phyloP scores from a whole-genome alignment of 192 early-diverging fungal species.

The Backusella australiensis region DNA sequence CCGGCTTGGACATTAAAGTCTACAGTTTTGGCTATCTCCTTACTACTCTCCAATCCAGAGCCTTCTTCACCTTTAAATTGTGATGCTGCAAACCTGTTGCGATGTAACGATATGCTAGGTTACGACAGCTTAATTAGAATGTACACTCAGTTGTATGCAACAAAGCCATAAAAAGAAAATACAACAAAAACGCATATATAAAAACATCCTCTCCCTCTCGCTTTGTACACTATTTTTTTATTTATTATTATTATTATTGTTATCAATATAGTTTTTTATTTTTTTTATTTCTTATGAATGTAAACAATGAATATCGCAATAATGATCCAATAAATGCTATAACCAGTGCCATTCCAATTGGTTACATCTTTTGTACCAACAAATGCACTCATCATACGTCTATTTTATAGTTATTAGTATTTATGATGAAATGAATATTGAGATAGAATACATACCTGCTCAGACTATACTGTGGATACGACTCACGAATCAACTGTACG shows the following conservation, averaged over 20 bases:
- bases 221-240: background rate
- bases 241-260: background rate
- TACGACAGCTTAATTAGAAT: constrained; percentile 86
- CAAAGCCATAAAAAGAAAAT: background rate
- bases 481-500: background rate
- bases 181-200: background rate
- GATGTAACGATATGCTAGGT: constrained; percentile 82
- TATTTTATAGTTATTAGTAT: background rate
- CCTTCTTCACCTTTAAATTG: constrained; percentile 91
- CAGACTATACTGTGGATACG: background rate
- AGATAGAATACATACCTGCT: background rate
- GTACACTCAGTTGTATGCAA: constrained; percentile 78
- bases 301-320: background rate
- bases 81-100: constrained; percentile 91
- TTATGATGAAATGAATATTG: background rate
- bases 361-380: background rate
- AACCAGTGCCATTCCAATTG: background rate
- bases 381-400: background rate
- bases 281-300: background rate
- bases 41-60: constrained; percentile 84
- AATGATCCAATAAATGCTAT: constrained; percentile 8
- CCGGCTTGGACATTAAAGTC: constrained; percentile 94
- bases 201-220: background rate
- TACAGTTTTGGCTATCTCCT: constrained; percentile 77
- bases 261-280: background rate